Evolutionary conservation across 2,329 filamentous ascomycete species (phyloP).

Genomic region (Karstenula rhodostoma): DNA sequence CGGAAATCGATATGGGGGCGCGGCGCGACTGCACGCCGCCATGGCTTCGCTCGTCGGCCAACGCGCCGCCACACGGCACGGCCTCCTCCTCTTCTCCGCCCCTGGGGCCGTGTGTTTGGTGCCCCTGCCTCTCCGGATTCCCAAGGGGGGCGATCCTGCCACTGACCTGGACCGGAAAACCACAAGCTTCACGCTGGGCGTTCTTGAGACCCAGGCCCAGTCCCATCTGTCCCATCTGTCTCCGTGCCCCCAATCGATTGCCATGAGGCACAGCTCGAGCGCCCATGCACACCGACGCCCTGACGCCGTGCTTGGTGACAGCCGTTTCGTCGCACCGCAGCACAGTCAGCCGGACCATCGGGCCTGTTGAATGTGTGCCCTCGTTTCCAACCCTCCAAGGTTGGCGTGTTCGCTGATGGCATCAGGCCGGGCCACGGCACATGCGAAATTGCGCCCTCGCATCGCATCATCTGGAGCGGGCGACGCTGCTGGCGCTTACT

Average conservation of each 20-base stretch:
- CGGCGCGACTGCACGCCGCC: not conserved
- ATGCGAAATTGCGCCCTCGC: slow-evolving; percentile 5
- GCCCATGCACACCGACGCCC: not conserved
- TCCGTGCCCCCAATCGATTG: slow-evolving; percentile 2
- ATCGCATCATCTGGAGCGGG: not conserved
- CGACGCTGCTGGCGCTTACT: not conserved
- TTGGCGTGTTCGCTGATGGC: slow-evolving; percentile 1
- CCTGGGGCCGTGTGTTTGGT: slow-evolving; percentile 2
- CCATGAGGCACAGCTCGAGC: not conserved
- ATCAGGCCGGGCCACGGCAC: not conserved
- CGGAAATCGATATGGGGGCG: not conserved
- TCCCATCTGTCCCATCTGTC: not conserved
- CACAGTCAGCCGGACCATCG: slow-evolving; percentile 9
- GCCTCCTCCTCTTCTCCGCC: not conserved
- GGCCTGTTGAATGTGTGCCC: not conserved
- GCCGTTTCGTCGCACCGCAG: slow-evolving; percentile 4
- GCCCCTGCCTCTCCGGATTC: slow-evolving; percentile 9
- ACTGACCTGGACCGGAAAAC: not conserved
- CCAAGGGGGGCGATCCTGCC: not conserved
- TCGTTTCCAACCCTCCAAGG: not conserved
- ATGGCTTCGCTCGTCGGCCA: not conserved
- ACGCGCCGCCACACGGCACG: not conserved
- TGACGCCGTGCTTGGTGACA: slow-evolving; percentile 4
- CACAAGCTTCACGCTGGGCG: not conserved
- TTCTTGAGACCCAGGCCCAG: not conserved